phyloP scores from a whole-genome alignment of 2,329 filamentous ascomycete genomes.

The Nothomitra cinnamomea region DNA sequence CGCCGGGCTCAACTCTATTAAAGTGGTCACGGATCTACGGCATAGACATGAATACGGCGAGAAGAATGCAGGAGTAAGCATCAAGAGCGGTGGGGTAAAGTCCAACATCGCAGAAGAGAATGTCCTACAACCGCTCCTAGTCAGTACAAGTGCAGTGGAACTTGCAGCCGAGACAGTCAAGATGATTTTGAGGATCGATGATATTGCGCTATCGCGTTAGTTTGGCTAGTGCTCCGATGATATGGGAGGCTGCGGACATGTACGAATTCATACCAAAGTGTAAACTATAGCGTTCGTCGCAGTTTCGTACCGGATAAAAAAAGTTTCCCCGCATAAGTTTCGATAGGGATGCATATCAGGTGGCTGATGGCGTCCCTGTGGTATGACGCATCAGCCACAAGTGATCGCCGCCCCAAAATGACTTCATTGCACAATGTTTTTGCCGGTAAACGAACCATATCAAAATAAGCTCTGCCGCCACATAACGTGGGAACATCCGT shows the following conservation, averaged over 20 bases:
- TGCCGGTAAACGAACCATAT: neutral
- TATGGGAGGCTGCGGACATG: neutral
- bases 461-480: neutral
- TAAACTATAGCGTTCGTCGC: neutral
- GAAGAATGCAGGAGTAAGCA: conserved; percentile 91
- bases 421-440: neutral
- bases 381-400: neutral
- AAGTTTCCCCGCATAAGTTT: neutral
- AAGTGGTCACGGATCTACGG: conserved; percentile 89
- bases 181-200: conserved; percentile 63
- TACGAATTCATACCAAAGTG: neutral
- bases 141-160: conserved; percentile 95
- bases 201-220: conserved; percentile 39
- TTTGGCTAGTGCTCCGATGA: neutral
- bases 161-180: conserved; percentile 96
- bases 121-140: conserved; percentile 84
- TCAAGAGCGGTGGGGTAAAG: conserved; percentile 94
- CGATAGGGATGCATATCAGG: neutral
- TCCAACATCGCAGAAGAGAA: conserved; percentile 94
- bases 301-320: neutral
- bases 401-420: neutral
- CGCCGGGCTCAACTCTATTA: conserved; percentile 93
- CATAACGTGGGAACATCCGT: neutral
- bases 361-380: neutral
- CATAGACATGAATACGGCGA: conserved; percentile 91